These are phyloP conservation scores for Penicillium arizonense DNA, from an alignment of 495 filamentous ascomycete species.

Conservation along the genomic window DNA sequence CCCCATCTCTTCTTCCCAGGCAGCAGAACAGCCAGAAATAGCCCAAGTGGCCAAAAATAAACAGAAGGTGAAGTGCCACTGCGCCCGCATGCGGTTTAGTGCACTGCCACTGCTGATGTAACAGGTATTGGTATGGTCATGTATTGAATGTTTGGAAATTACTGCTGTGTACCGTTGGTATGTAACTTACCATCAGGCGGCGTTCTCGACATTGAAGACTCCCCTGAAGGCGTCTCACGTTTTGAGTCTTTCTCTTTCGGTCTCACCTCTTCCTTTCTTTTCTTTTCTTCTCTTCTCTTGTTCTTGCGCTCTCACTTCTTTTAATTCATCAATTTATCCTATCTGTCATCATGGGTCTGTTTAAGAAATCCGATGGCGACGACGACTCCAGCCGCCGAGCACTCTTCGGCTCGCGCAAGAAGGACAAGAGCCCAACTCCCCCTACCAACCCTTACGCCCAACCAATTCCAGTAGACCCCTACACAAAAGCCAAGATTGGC, in stretches of 20 bases:
- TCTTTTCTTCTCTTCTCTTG: constrained; percentile 2
- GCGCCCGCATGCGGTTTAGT: constrained; percentile 7
- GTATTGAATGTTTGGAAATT: too few species aligned
- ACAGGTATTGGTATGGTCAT: constrained; percentile 4
- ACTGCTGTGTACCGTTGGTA: neutral
- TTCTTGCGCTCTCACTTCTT: neutral
- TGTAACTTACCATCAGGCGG: constrained; percentile 6
- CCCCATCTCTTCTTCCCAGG: constrained; percentile 46
- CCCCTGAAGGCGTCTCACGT: constrained; percentile 10
- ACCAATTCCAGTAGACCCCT: constrained; percentile 57
- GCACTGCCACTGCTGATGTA: constrained; percentile 14
- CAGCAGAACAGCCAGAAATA: constrained; percentile 11
- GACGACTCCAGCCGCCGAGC: constrained; percentile 58
- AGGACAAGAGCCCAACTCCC: constrained; percentile 57
- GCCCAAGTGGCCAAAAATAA: constrained; percentile 18
- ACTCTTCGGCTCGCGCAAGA: constrained; percentile 58
- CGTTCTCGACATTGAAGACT: constrained; percentile 6
- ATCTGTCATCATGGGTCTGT: constrained; percentile 53
- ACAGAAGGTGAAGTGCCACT: constrained; percentile 9
- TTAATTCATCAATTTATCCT: constrained; percentile 9
- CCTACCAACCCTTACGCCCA: constrained; percentile 67
- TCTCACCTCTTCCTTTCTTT: constrained; percentile 8
- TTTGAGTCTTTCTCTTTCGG: constrained; percentile 1
- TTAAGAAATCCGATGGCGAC: constrained; percentile 64
- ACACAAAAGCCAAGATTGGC: constrained; percentile 58